phyloP scores from a whole-genome alignment of 805 yeast genomes.

The Jamesozyma lodderae region DNA sequence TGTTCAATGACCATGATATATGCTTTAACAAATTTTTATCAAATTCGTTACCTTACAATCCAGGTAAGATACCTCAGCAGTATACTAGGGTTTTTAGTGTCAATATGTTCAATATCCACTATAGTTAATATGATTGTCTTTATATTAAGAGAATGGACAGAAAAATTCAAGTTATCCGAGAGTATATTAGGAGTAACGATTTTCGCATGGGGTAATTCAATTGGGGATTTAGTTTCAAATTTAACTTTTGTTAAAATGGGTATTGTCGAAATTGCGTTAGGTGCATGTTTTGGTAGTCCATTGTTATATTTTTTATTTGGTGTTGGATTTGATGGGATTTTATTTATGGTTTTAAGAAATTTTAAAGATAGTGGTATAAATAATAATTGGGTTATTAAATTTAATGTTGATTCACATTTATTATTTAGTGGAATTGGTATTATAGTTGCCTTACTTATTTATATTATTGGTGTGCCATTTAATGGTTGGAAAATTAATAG shows the following conservation, averaged over 20 bases:
- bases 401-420: slow-evolving; percentile 34
- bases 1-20: too few species aligned
- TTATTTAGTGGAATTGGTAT: slow-evolving; percentile 34
- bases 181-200: slow-evolving; percentile 80
- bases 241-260: slow-evolving; percentile 73
- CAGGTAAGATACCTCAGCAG: too few species aligned
- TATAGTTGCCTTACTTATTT: slow-evolving; percentile 32
- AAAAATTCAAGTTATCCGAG: slow-evolving; percentile 54
- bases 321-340: slow-evolving; percentile 64
- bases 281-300: slow-evolving; percentile 94
- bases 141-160: slow-evolving; percentile 51
- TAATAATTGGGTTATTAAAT: slow-evolving; percentile 19
- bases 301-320: slow-evolving; percentile 70
- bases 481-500: slow-evolving; percentile 39
- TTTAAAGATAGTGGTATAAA: neutral
- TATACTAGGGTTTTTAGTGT: slow-evolving; percentile 61
- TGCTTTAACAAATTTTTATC: too few species aligned
- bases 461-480: slow-evolving; percentile 35
- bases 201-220: slow-evolving; percentile 86
- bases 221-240: slow-evolving; percentile 84
- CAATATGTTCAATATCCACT: slow-evolving; percentile 58
- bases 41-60: too few species aligned
- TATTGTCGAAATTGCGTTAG: slow-evolving; percentile 81
- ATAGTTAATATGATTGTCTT: slow-evolving; percentile 40
- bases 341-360: slow-evolving; percentile 26